Base-by-base conservation (phyloP, 257 asterid species). In the Linaria vulgaris region DNA sequence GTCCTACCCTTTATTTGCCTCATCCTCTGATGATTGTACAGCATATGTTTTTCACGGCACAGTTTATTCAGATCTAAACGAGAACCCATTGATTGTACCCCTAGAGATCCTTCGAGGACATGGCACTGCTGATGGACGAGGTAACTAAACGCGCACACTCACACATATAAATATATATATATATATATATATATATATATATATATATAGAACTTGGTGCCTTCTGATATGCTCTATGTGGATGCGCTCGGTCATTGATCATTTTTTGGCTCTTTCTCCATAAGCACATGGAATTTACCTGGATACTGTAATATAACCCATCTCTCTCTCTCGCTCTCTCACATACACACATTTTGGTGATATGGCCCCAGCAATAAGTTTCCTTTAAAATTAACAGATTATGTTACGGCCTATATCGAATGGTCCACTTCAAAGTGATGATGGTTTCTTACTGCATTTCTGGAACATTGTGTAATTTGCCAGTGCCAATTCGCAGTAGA, bases 71-170 rank as follows among this genome's bases (percentile, higher is more conserved):
- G 97, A 94, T 78, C 72, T 94, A 69, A 94, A 90, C 66, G 87
- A 94, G 53, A 86, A 94, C 72, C 97, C 99, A 1, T 72, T 85
- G 64, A 81, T 90, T 64, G 96, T 85, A 57, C 99, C 99, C 27
- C 77, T 94, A 31, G 86, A 82, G 82, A 85, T 94, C 72, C 97
- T 94, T 22, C 84, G 95, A 38, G 99, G 99, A 58, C 99, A 92
- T 78, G 75, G 80, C 52, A 70, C 61, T 73, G 64, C 72, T 13
- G 81, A 83, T 63, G 97, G 96, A 83, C 77, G 96, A 82, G 99
- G 99, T 90, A 79, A 72, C 61, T 58, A 46, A 6, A 12, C 39
- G 6, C 14, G 12, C 27, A 8, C 62, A 13, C 25, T 6, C 47
- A 39, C 12, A 14, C 8, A 16, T 56, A 9, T 14, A 9, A 14